Percentiles rank a stretch among this genome's conserved stretches.
Evolutionary conservation across 768 basidiomycete genomes (phyloP).

Genomic region (Kondoa subrosea): DNA sequence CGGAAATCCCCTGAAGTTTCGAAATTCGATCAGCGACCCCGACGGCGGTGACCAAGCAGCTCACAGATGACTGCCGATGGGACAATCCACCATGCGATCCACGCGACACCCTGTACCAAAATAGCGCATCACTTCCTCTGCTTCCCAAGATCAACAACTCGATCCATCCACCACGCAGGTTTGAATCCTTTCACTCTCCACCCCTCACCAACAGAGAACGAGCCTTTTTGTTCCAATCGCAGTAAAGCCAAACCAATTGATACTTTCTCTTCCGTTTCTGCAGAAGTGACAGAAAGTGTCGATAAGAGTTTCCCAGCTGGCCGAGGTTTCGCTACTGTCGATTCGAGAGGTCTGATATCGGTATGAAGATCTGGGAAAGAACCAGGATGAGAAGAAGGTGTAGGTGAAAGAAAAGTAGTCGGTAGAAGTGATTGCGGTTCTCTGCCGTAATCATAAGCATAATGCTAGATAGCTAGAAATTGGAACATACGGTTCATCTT

Average conservation of each 20-base stretch:
- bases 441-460: background rate
- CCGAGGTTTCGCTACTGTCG: conserved; percentile 7
- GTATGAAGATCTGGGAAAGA: background rate
- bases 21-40: no score
- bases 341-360: conserved; percentile 10
- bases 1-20: no score
- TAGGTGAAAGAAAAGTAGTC: background rate
- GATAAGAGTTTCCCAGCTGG: conserved; percentile 13
- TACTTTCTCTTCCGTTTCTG: conserved; percentile 5
- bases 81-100: no score
- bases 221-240: conserved; percentile 9
- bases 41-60: no score
- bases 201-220: background rate
- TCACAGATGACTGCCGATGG: no score
- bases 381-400: background rate
- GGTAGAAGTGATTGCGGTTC: conserved; percentile 9
- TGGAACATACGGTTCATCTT: conserved; percentile 30
- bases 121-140: no score
- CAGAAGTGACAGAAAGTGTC: conserved; percentile 3
- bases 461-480: background rate
- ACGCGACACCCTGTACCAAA: no score
- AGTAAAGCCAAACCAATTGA: conserved; percentile 14
- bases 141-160: no score
- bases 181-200: conserved; percentile 5
- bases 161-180: background rate